Evolutionary conservation across 1,284 basidiomycete genomes (phyloP).

Genomic region (Irpex lacteus): DNA sequence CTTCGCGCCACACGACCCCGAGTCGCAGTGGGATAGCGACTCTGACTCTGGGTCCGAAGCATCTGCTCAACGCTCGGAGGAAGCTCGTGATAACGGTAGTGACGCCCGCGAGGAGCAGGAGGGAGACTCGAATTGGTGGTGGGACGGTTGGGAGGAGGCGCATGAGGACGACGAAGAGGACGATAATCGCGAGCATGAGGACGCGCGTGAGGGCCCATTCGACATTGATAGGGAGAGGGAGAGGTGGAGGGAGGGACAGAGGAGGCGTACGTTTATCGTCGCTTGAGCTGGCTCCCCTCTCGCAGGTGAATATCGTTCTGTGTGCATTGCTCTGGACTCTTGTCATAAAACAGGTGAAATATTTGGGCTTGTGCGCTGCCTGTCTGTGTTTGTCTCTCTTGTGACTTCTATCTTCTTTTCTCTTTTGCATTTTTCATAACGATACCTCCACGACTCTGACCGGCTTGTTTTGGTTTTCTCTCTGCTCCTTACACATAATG

Average conservation of each 20-base stretch:
- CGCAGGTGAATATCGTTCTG: too few relatives aligned
- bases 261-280: neutral
- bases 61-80: neutral
- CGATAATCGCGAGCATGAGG: neutral
- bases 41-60: neutral
- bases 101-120: neutral
- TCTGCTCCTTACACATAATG: too few relatives aligned
- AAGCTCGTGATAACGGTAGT: neutral
- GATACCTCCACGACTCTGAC: too few relatives aligned
- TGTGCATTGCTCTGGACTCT: too few relatives aligned
- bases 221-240: neutral
- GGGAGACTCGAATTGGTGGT: constrained; percentile 10
- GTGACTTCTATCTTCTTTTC: too few relatives aligned
- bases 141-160: constrained; percentile 16
- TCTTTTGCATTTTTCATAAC: too few relatives aligned
- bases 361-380: too few relatives aligned
- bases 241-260: neutral
- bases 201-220: neutral
- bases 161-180: neutral
- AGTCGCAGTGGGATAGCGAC: neutral
- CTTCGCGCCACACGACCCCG: constrained; percentile 2
- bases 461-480: too few relatives aligned
- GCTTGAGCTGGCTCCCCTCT: constrained; percentile 3
- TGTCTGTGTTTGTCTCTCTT: too few relatives aligned
- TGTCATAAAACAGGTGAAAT: too few relatives aligned